Base-by-base conservation (phyloP, 345 rosid genomes). In the Moricandia moricandioides region DNA sequence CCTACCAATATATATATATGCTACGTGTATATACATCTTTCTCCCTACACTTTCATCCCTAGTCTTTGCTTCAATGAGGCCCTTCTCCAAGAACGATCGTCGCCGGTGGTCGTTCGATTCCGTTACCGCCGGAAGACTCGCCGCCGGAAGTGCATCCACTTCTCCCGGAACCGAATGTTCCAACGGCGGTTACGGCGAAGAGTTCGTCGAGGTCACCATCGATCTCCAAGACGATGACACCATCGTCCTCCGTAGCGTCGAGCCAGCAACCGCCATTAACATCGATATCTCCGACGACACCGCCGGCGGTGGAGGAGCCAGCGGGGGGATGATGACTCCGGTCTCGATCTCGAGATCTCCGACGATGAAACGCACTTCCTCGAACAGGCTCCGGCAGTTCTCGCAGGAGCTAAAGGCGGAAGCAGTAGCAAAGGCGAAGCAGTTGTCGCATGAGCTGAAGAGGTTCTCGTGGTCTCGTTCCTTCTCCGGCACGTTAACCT, bases 401-500 rank as follows among this genome's bases (percentile, higher is more conserved):
- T 95, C 99, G 0, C 99, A 95, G 64, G 99, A 95, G 84, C 79
- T 95, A 13, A 95, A 91, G 69, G 96, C 96, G 14, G 99, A 95
- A 66, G 99, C 97, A 0, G 97, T 90, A 3, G 97, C 97, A 0
- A 95, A 95, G 65, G 99, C 99, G 29, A 88, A 63, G 62, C 97
- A 95, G 52, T 81, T 92, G 62, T 90, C 97, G 3, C 97, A 90
- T 8, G 99, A 95, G 80, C 61, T 94, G 76, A 79, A 27, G 30
- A 75, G 92, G 65, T 92, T 95, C 80, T 92, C 99, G 1, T 88
- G 99, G 99, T 57, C 88, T 35, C 83, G 88, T 0, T 80, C 80
- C 39, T 77, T 87, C 43, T 82, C 91, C 1, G 69, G 86, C 21
- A 58, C 78, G 7, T 34, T 76, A 14, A 27, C 83, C 6, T 11